A percentile compares a stretch with the other conserved stretches of the same genome.
Evolutionary conservation across 257 asterid genomes (phyloP).

Genomic region (Solanum gandarillasii): DNA sequence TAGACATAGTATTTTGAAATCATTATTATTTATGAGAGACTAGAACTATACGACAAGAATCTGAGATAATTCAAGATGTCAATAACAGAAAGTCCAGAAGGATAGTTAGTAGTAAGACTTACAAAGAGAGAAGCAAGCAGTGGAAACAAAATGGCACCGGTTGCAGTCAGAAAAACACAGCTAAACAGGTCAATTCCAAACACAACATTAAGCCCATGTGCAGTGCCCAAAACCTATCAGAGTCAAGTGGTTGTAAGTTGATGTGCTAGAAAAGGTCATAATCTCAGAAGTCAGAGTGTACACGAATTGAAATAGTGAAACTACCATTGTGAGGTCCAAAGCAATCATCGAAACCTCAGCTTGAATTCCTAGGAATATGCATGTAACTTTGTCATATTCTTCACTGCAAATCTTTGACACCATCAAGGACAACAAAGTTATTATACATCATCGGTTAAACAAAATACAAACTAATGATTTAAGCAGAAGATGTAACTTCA

Average conservation of each 20-base stretch:
- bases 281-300: background rate
- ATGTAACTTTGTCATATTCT: constrained; percentile 75
- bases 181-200: constrained; percentile 72
- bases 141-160: constrained; percentile 67
- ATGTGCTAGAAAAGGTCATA: background rate
- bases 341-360: constrained; percentile 73
- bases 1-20: constrained; percentile 18
- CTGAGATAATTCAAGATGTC: background rate
- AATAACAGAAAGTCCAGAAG: background rate
- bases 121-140: constrained; percentile 52
- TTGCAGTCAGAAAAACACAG: constrained; percentile 69
- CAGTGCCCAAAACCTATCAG: constrained; percentile 84
- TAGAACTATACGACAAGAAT: background rate
- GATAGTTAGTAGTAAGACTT: constrained; percentile 18
- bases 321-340: constrained; percentile 88
- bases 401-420: constrained; percentile 66
- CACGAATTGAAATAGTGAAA: constrained; percentile 3
- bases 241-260: background rate
- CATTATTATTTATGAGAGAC: background rate
- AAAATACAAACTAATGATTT: background rate
- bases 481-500: background rate
- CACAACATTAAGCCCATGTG: constrained; percentile 78
- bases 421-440: constrained; percentile 17
- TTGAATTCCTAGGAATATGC: constrained; percentile 71
- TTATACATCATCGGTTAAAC: background rate